Conservation (phyloP, 2,329 filamentous ascomycete species). For the Colletotrichum euphorbiae region DNA sequence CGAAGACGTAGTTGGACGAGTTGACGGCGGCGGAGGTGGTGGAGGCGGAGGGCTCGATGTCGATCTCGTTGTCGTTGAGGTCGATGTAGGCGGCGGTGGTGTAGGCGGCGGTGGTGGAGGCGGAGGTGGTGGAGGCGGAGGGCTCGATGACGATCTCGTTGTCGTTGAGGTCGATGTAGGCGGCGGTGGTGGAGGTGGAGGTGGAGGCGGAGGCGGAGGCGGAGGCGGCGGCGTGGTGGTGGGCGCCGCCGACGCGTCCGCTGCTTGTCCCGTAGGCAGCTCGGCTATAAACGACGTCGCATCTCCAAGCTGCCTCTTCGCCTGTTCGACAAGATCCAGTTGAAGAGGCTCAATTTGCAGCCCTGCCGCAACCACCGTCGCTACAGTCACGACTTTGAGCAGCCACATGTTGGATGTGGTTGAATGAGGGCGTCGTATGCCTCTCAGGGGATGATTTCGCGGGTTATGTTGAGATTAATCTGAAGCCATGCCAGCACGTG, state of each 20-base stretch:
- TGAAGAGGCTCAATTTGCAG: constrained; percentile 17
- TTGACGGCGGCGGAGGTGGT: constrained; percentile 16
- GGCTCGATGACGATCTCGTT: background rate
- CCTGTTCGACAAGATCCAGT: background rate
- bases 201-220: constrained; percentile 3
- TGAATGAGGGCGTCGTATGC: constrained; percentile 4
- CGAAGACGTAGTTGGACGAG: background rate
- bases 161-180: constrained; percentile 12
- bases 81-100: constrained; percentile 6
- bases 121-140: constrained; percentile 14
- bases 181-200: constrained; percentile 5
- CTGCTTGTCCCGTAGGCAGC: constrained; percentile 22
- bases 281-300: constrained; percentile 34
- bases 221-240: constrained; percentile 8
- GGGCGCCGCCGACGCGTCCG: constrained; percentile 6
- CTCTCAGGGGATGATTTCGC: constrained; percentile 8
- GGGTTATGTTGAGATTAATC: constrained; percentile 5
- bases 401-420: constrained; percentile 32
- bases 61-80: constrained; percentile 1
- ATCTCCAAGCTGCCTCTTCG: constrained; percentile 9
- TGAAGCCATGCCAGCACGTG: constrained; percentile 36
- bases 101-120: too few relatives aligned
- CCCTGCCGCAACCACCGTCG: constrained; percentile 25
- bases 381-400: constrained; percentile 23
- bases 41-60: constrained; percentile 2